Evolutionary conservation across 225 moss, liverwort and hornwort genomes (phyloP).

Genomic region (Neckera pumila): DNA sequence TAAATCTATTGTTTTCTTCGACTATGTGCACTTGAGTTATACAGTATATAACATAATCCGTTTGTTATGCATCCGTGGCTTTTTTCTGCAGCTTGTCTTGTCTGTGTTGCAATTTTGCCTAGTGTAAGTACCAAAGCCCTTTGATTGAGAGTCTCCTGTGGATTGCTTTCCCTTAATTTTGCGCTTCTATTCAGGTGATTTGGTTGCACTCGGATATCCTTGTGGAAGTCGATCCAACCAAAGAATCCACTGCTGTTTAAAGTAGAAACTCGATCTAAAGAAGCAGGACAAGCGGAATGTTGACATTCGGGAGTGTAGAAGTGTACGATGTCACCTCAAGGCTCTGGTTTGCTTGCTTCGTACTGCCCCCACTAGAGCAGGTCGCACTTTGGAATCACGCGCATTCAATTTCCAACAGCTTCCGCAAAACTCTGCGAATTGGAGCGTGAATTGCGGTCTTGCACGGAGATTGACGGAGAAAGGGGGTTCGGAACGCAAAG

Average conservation of each 20-base stretch:
- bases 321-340: background rate
- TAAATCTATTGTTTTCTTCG: background rate
- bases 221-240: background rate
- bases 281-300: too few species aligned
- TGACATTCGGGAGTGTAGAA: background rate
- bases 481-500: background rate
- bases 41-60: background rate
- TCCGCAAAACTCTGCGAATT: background rate
- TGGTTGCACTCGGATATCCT: background rate
- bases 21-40: background rate
- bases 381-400: background rate
- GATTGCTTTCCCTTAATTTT: background rate
- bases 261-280: background rate
- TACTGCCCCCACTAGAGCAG: background rate
- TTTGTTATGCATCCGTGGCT: background rate
- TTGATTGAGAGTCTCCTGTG: background rate
- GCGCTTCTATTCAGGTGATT: background rate
- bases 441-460: background rate
- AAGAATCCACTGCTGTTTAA: background rate
- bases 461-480: background rate
- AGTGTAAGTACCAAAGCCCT: background rate
- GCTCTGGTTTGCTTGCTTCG: background rate
- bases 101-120: background rate
- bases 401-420: background rate
- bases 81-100: background rate